Percentiles rank a stretch among this genome's conserved stretches.
phyloP scores from a whole-genome alignment of 2,329 filamentous ascomycete genomes.

The Penicillium decumbens region DNA sequence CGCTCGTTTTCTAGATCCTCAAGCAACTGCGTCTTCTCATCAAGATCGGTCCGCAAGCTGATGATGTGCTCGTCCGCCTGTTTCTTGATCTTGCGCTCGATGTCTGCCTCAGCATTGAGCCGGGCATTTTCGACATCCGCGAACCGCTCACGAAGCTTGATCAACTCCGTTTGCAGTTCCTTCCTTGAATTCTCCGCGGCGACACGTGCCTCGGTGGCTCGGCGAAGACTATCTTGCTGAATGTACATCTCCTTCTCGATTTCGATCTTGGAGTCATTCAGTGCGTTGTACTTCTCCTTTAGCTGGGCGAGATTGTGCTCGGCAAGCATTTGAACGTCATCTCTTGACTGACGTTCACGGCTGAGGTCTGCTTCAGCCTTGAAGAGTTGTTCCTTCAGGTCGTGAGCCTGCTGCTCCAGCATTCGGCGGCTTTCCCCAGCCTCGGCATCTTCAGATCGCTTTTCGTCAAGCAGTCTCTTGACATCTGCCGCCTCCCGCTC shows the following conservation, averaged over 20 bases:
- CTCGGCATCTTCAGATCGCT: slow-evolving; percentile 84
- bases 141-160: slow-evolving; percentile 75
- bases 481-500: slow-evolving; percentile 86
- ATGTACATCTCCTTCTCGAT: slow-evolving; percentile 98
- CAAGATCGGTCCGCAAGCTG: slow-evolving; percentile 72
- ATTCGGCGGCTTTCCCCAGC: slow-evolving; percentile 75
- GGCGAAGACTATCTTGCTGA: slow-evolving; percentile 84
- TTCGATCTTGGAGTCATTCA: slow-evolving; percentile 92
- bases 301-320: slow-evolving; percentile 82
- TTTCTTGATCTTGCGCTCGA: slow-evolving; percentile 72
- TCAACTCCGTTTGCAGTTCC: slow-evolving; percentile 80
- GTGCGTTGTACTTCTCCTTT: slow-evolving; percentile 74
- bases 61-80: slow-evolving; percentile 76
- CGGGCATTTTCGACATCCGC: slow-evolving; percentile 80
- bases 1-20: slow-evolving; percentile 77
- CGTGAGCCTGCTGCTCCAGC: slow-evolving; percentile 79
- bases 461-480: slow-evolving; percentile 77
- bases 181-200: slow-evolving; percentile 83
- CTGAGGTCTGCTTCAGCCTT: slow-evolving; percentile 83
- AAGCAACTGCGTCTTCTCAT: slow-evolving; percentile 69
- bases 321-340: slow-evolving; percentile 84
- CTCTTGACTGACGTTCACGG: slow-evolving; percentile 84
- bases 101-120: slow-evolving; percentile 71
- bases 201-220: slow-evolving; percentile 74
- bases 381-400: slow-evolving; percentile 80